These are phyloP conservation scores for Ceratobasidium sp. DNA, from an alignment of 1,284 basidiomycete genomes.

Conservation along the genomic window DNA sequence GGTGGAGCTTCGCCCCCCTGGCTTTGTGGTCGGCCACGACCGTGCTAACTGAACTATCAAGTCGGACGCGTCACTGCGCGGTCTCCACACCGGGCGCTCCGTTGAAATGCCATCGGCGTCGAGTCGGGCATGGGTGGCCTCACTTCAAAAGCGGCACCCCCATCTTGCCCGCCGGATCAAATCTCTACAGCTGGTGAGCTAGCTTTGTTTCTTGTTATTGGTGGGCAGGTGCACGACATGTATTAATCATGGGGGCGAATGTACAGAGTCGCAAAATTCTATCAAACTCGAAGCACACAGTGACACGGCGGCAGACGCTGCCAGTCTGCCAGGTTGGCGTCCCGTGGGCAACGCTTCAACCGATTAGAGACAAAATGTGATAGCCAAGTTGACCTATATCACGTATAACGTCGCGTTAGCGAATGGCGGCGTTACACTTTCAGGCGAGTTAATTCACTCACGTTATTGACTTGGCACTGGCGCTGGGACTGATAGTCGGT, in stretches of 20 bases:
- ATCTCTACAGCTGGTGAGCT: neutral
- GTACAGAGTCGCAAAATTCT: neutral
- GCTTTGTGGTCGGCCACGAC: neutral
- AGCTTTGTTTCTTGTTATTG: neutral
- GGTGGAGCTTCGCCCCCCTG: neutral
- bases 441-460: conserved; percentile 49
- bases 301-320: neutral
- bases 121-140: neutral
- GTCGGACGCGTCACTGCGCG: neutral
- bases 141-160: neutral
- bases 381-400: conserved; percentile 49
- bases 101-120: neutral
- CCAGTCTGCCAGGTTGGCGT: neutral
- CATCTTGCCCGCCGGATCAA: neutral
- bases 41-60: neutral
- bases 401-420: neutral
- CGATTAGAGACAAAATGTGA: conserved; percentile 48
- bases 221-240: neutral
- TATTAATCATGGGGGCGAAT: neutral
- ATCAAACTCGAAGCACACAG: neutral
- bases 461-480: conserved; percentile 57
- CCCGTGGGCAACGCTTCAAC: neutral
- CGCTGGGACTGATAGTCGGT: conserved; percentile 56
- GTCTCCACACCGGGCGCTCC: neutral
- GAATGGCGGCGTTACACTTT: no score